phyloP scores from a whole-genome alignment of 164 flowering plant genomes.

The grape (Vitis vinifera) region DNA sequence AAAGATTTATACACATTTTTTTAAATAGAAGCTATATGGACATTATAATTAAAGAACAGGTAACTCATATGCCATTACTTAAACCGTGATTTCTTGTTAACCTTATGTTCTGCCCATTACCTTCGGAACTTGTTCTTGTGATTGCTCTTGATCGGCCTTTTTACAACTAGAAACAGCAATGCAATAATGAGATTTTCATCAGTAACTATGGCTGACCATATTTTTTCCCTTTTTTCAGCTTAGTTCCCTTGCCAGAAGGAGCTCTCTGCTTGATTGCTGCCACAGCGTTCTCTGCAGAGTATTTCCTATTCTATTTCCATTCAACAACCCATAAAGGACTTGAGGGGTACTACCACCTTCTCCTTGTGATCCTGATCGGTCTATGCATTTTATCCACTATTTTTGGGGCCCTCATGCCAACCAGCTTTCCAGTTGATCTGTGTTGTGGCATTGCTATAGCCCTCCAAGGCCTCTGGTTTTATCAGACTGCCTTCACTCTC shows the following conservation, averaged over 20 bases:
- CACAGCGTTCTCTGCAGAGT: conserved; percentile 84
- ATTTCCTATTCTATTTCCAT: conserved; percentile 85
- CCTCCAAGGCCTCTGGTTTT: conserved; percentile 99
- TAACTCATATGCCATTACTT: too few species aligned
- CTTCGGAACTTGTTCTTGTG: background rate
- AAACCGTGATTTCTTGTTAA: too few species aligned
- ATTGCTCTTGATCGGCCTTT: background rate
- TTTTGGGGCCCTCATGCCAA: conserved; percentile 68
- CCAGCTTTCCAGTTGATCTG: conserved; percentile 72
- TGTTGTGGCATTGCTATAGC: conserved; percentile 75
- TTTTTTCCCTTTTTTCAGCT: conserved; percentile 34
- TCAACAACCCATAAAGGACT: conserved; percentile 92
- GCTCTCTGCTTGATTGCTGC: conserved; percentile 77
- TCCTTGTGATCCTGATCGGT: conserved; percentile 81
- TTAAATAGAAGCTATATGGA: background rate
- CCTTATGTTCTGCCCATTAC: too few species aligned
- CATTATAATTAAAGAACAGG: background rate
- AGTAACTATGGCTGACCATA: background rate
- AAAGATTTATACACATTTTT: too few species aligned
- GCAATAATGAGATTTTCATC: background rate
- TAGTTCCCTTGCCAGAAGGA: conserved; percentile 78
- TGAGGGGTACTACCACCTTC: conserved; percentile 91
- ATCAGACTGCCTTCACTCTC: conserved; percentile 91
- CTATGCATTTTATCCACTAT: conserved; percentile 68
- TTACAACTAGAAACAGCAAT: background rate